Conservation (phyloP, 2,329 filamentous ascomycete species). For the Fusarium chaquense region DNA sequence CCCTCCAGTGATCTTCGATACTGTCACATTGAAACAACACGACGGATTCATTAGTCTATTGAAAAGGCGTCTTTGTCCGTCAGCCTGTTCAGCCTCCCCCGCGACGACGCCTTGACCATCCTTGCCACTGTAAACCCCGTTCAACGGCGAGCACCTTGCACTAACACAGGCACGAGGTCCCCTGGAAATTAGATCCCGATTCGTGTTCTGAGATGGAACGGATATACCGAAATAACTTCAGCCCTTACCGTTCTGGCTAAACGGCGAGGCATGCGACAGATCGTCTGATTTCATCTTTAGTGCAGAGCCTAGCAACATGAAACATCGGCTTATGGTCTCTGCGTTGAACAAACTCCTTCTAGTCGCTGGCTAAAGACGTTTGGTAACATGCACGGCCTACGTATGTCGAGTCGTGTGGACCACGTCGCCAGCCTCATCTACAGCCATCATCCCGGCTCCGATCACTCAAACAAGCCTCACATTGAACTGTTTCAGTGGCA, state of each 20-base stretch:
- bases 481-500: constrained; percentile 35
- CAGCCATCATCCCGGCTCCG: constrained; percentile 46
- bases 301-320: constrained; percentile 25
- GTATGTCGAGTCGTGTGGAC: constrained; percentile 37
- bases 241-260: constrained; percentile 15
- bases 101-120: constrained; percentile 27
- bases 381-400: constrained; percentile 25
- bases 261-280: constrained; percentile 28
- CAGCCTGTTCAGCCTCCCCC: constrained; percentile 16
- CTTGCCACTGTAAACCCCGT: constrained; percentile 16
- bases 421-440: constrained; percentile 43
- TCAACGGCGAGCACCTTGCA: constrained; percentile 18
- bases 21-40: constrained; percentile 16
- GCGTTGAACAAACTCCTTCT: constrained; percentile 13
- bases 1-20: constrained; percentile 28
- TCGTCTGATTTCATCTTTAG: constrained; percentile 25
- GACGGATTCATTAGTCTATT: constrained; percentile 13
- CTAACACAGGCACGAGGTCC: neutral
- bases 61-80: neutral
- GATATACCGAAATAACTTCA: constrained; percentile 11
- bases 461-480: constrained; percentile 21
- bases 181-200: neutral
- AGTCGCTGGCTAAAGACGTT: neutral
- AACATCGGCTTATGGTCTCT: constrained; percentile 26
- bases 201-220: constrained; percentile 8